A percentile compares a stretch with the other conserved stretches of the same genome.
Evolutionary conservation across 1,139 yeast genomes (phyloP).

Genomic region (Debaryomyces udenii): DNA sequence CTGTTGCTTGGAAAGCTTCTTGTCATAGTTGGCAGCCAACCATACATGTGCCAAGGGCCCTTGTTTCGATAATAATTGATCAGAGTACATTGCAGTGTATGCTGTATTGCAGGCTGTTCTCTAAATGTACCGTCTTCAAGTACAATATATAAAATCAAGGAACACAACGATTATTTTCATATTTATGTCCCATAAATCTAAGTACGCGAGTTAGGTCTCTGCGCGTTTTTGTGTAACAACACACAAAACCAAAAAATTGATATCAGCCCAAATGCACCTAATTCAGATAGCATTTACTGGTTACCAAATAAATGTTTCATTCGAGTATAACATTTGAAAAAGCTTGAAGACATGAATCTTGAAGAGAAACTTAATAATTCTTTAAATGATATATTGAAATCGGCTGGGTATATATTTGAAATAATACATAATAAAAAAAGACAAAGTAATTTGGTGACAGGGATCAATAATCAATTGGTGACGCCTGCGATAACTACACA

Average conservation of each 20-base stretch:
- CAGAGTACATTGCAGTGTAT: conserved; percentile 37
- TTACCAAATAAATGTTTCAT: too few relatives aligned
- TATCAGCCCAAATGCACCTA: not conserved
- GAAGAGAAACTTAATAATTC: conserved; percentile 45
- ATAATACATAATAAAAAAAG: conserved; percentile 45
- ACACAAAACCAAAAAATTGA: not conserved
- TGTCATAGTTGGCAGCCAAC: conserved; percentile 90
- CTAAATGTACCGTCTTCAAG: not conserved
- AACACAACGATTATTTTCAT: conserved; percentile 5
- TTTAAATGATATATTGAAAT: conserved; percentile 44
- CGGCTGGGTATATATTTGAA: conserved; percentile 50
- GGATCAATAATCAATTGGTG: conserved; percentile 47
- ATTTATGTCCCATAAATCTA: conserved; percentile 7
- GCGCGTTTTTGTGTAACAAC: conserved; percentile 13
- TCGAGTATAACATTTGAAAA: too few relatives aligned
- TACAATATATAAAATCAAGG: not conserved
- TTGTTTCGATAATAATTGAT: conserved; percentile 57
- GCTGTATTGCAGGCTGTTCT: not conserved
- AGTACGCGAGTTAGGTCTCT: conserved; percentile 4
- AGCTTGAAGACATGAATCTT: conserved; percentile 32
- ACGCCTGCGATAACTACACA: conserved; percentile 47
- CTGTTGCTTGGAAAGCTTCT: conserved; percentile 76
- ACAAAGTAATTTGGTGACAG: conserved; percentile 47
- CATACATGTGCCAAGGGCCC: conserved; percentile 91
- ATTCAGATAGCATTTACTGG: too few relatives aligned